These are phyloP conservation scores for Leavenworthia alabamica DNA, from an alignment of 345 rosid species.

Conservation along the genomic window DNA sequence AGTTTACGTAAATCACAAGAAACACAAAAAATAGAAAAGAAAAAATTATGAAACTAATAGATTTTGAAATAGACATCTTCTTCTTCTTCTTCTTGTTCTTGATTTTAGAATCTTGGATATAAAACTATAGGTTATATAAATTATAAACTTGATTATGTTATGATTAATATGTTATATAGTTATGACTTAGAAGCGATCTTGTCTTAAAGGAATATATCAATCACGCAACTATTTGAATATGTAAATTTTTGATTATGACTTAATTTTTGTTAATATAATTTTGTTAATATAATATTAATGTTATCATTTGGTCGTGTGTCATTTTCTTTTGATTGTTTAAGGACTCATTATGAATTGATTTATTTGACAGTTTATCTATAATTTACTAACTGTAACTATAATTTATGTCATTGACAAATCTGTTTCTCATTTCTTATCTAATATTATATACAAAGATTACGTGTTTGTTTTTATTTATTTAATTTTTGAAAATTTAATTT, in stretches of 20 bases:
- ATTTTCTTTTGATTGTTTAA: background rate
- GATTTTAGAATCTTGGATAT: background rate
- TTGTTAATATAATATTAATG: background rate
- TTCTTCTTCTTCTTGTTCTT: background rate
- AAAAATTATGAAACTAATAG: background rate
- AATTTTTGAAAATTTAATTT: no score
- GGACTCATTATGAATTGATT: background rate
- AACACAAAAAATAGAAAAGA: background rate
- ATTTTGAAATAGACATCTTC: background rate
- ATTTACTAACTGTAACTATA: background rate
- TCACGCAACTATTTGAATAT: slow-evolving; percentile 16
- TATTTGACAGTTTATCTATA: background rate
- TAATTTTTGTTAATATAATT: background rate
- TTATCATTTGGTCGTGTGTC: slow-evolving; percentile 15
- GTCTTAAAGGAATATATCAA: slow-evolving; percentile 10
- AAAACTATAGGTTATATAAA: no score
- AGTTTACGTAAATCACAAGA: slow-evolving; percentile 6
- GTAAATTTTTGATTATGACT: background rate
- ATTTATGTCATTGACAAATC: background rate
- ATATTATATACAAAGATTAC: no score
- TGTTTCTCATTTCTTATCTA: background rate
- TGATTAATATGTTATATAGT: background rate
- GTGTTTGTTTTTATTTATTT: no score
- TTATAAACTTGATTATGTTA: background rate
- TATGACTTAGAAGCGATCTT: slow-evolving; percentile 1